A percentile compares a stretch with the other conserved stretches of the same genome.
These are phyloP conservation scores for Podospora appendiculata DNA, from an alignment of 495 filamentous ascomycete species.

Conservation along the genomic window DNA sequence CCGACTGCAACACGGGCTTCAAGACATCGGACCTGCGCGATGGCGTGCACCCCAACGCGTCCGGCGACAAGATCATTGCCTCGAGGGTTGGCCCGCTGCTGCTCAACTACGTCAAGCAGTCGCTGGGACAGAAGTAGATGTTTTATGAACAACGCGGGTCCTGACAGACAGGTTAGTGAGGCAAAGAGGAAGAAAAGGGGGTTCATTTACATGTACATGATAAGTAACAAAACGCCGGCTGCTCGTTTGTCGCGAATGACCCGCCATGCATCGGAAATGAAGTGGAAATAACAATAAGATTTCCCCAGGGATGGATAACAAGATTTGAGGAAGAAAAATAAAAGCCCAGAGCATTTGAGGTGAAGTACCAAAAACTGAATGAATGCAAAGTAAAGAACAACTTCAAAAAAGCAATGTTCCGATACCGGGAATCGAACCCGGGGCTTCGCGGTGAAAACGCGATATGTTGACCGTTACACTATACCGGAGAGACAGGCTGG, in stretches of 20 bases:
- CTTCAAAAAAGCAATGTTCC: background rate
- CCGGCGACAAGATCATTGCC: constrained; percentile 27
- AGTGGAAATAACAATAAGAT: background rate
- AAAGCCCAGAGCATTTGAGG: too few species aligned
- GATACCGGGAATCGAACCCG: background rate
- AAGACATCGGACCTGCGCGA: constrained; percentile 21
- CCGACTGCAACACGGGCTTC: constrained; percentile 30
- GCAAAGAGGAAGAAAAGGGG: background rate
- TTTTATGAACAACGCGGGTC: background rate
- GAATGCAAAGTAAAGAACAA: too few species aligned
- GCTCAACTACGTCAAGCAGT: constrained; percentile 17
- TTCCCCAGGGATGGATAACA: background rate
- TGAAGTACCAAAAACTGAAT: too few species aligned
- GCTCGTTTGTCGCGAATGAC: too few species aligned
- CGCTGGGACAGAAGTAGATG: background rate
- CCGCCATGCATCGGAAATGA: background rate
- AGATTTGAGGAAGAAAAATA: background rate
- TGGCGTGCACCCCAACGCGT: constrained; percentile 31
- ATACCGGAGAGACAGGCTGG: background rate
- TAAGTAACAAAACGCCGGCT: too few species aligned
- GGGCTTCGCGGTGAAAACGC: background rate
- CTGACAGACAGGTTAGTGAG: background rate
- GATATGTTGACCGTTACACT: background rate
- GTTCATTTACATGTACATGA: too few species aligned
- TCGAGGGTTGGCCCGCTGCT: constrained; percentile 22